A percentile compares a stretch with the other conserved stretches of the same genome.
Conservation (phyloP, 306 rosid genomes). For the Urtica urens region DNA sequence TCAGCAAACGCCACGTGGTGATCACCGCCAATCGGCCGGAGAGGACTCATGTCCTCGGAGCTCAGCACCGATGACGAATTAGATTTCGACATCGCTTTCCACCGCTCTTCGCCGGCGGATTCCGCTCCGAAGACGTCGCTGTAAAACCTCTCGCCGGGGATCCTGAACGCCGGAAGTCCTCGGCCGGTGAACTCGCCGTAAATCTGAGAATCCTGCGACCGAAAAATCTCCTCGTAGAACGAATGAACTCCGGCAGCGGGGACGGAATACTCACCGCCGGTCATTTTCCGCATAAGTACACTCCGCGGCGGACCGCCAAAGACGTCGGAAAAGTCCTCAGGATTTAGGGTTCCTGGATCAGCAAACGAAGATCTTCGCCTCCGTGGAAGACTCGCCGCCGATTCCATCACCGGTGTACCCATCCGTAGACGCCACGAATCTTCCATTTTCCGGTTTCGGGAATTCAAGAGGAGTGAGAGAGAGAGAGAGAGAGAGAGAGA, state of each 20-base stretch:
- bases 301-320: conserved; percentile 83
- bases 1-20: conserved; percentile 69
- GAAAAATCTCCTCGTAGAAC: conserved; percentile 51
- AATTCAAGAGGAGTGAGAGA: too few species aligned
- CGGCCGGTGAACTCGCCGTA: conserved; percentile 26
- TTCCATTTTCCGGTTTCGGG: conserved; percentile 42
- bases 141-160: conserved; percentile 54
- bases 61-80: conserved; percentile 73
- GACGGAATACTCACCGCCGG: conserved; percentile 18
- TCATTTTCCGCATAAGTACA: conserved; percentile 34
- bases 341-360: conserved; percentile 15
- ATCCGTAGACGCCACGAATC: conserved; percentile 48
- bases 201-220: conserved; percentile 23
- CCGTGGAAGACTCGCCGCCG: conserved; percentile 32
- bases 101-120: conserved; percentile 31
- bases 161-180: conserved; percentile 55
- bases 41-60: conserved; percentile 78
- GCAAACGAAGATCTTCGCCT: conserved; percentile 37
- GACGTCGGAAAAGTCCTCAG: conserved; percentile 64
- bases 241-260: conserved; percentile 1
- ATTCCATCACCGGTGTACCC: conserved; percentile 40
- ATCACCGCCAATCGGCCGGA: conserved; percentile 42
- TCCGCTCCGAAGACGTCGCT: conserved; percentile 61
- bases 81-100: conserved; percentile 47
- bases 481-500: not conserved